Evolutionary conservation across 805 yeast species (phyloP), one percentile per base, ranked within the genome.

Genomic region (Sugiyamaella marilandica): DNA sequence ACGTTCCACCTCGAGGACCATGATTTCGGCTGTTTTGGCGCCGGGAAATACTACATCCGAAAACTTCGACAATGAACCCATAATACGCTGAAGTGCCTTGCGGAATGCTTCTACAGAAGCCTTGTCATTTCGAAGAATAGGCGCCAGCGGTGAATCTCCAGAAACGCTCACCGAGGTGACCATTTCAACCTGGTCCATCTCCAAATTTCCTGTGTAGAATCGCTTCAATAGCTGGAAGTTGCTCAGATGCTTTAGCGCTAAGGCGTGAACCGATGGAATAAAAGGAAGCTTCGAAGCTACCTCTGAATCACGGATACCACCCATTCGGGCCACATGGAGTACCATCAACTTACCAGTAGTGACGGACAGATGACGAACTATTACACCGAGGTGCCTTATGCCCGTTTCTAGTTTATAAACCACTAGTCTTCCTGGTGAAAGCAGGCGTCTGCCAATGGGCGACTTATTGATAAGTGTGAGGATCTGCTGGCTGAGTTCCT

Each of bases 401-500:
- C 47, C 47, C 14, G 36, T 18, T 10, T 45, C 37, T 7, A 14
- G 13, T 24, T 45, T 45, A 36, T 72, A 88, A 5, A 83, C 74
- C 49, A 87, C 61, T 47, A 85, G 63, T 55, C 85, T 73, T 2
- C 91, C 92, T 1, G 69, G 63, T 50, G 68, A 73, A 49, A 86
- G 67, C 16, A 75, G 68, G 33, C 74, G 73, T 51, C 79, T 74
- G n/a, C 79, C 68, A 2, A 73, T 62, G 1, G 84, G 74, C 47
- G 77, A 71, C 41, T 73, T 72, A 39, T 76, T 67, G n/a, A 80
- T 63, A 45, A 77, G 80, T 5, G 62, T 61, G 41, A 83, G 72
- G 49, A 86, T 70, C 14, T 74, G 66, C 0, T 72, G 69, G 49
- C 79, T 77, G 5, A 73, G 50, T 1, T 68, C 63, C 56, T 75